A percentile compares a stretch with the other conserved stretches of the same genome.
These are phyloP conservation scores for Xylariales sp. DNA, from an alignment of 2,329 filamentous ascomycete genomes.

Conservation along the genomic window DNA sequence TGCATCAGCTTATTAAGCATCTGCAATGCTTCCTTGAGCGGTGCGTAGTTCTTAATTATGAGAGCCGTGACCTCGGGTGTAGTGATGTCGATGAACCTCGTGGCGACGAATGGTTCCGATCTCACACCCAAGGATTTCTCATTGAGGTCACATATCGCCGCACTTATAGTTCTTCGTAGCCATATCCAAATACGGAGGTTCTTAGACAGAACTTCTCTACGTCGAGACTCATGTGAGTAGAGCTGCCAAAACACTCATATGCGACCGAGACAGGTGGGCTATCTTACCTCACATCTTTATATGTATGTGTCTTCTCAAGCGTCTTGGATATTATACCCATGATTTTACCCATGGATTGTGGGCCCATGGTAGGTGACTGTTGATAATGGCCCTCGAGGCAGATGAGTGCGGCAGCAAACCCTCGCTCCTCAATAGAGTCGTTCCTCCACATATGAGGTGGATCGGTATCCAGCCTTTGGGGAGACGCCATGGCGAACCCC, in stretches of 20 bases:
- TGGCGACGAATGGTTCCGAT: conserved; percentile 64
- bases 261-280: neutral
- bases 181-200: conserved; percentile 76
- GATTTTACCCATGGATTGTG: conserved; percentile 65
- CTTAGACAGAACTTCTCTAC: conserved; percentile 68
- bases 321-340: conserved; percentile 69
- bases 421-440: conserved; percentile 72
- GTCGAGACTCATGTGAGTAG: conserved; percentile 16
- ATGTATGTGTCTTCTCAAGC: conserved; percentile 72
- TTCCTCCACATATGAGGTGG: conserved; percentile 47
- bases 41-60: conserved; percentile 71
- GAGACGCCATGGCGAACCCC: conserved; percentile 39
- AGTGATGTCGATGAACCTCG: conserved; percentile 64
- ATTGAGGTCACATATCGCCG: conserved; percentile 70
- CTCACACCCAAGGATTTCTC: conserved; percentile 68
- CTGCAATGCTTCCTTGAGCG: conserved; percentile 70
- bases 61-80: conserved; percentile 71
- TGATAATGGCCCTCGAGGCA: conserved; percentile 72
- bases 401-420: conserved; percentile 70
- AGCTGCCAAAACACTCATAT: conserved; percentile 1
- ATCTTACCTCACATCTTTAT: conserved; percentile 68
- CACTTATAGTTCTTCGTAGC: conserved; percentile 70
- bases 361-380: conserved; percentile 67
- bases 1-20: conserved; percentile 75
- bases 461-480: conserved; percentile 43